Evolutionary conservation across 2,329 filamentous ascomycete genomes (phyloP).

Genomic region (Phoma sp.): DNA sequence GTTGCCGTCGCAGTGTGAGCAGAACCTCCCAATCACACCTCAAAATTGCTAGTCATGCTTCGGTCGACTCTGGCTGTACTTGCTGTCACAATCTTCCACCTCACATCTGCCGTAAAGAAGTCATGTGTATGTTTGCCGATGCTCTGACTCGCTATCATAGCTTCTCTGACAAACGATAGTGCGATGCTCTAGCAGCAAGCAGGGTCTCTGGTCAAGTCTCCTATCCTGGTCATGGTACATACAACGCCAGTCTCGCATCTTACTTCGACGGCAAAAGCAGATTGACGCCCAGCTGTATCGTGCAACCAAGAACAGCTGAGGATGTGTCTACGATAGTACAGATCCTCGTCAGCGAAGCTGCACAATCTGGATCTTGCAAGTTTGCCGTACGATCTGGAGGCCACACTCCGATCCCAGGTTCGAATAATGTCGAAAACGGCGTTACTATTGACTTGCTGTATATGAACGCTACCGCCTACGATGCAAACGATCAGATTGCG

Average conservation of each 20-base stretch:
- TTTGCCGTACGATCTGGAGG: conserved; percentile 25
- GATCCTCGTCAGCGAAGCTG: conserved; percentile 5
- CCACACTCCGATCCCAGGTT: conserved; percentile 21
- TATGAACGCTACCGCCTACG: conserved; percentile 17
- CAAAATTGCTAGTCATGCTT: too few species aligned
- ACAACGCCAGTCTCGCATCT: conserved; percentile 17
- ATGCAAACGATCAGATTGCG: conserved; percentile 1
- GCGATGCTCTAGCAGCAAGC: conserved; percentile 12
- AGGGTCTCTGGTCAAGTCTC: conserved; percentile 9
- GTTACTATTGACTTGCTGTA: conserved; percentile 25
- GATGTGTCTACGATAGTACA: conserved; percentile 24
- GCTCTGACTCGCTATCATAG: conserved; percentile 4
- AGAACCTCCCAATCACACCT: too few species aligned
- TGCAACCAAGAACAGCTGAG: conserved; percentile 21
- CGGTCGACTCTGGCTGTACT: too few species aligned
- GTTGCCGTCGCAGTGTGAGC: too few species aligned
- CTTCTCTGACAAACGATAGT: conserved; percentile 15
- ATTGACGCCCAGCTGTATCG: conserved; percentile 25
- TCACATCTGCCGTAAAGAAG: too few species aligned
- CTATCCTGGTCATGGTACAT: conserved; percentile 13
- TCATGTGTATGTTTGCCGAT: not conserved
- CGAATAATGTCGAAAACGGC: conserved; percentile 23
- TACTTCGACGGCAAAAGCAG: conserved; percentile 24
- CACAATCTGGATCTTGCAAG: conserved; percentile 5
- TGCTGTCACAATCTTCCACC: too few species aligned